Conservation (phyloP, 768 basidiomycete species). For the Melanogaster broomeanus region DNA sequence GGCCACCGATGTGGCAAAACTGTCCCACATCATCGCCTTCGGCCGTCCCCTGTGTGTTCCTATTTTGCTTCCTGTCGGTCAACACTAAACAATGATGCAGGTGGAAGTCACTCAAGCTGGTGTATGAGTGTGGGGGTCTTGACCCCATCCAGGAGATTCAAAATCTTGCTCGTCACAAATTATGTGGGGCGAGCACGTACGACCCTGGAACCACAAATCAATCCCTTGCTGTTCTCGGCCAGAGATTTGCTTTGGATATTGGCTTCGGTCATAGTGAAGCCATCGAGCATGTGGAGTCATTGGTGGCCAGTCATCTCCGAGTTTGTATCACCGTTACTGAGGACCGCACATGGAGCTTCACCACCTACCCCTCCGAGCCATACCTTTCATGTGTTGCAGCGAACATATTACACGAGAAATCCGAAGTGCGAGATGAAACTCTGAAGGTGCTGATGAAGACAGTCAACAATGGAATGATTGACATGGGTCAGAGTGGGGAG, state of each 20-base stretch:
- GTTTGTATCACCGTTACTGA: slow-evolving; percentile 1
- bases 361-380: slow-evolving; percentile 10
- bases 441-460: background rate
- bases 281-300: background rate
- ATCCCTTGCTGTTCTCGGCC: slow-evolving; percentile 7
- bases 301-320: slow-evolving; percentile 7
- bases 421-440: background rate
- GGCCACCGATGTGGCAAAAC: slow-evolving; percentile 1
- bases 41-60: background rate
- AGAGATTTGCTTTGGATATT: slow-evolving; percentile 6
- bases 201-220: background rate
- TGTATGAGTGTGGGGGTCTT: too few species aligned
- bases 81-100: background rate
- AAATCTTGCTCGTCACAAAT: background rate
- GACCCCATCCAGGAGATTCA: background rate
- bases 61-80: too few species aligned
- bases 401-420: background rate
- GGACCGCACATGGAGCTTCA: slow-evolving; percentile 2
- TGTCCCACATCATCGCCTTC: background rate
- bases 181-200: background rate
- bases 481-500: slow-evolving; percentile 7
- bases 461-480: slow-evolving; percentile 5
- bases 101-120: background rate
- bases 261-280: background rate
- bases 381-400: slow-evolving; percentile 6